These are phyloP conservation scores for Monilinia fructicola DNA, from an alignment of 2,329 filamentous ascomycete species.

Conservation along the genomic window DNA sequence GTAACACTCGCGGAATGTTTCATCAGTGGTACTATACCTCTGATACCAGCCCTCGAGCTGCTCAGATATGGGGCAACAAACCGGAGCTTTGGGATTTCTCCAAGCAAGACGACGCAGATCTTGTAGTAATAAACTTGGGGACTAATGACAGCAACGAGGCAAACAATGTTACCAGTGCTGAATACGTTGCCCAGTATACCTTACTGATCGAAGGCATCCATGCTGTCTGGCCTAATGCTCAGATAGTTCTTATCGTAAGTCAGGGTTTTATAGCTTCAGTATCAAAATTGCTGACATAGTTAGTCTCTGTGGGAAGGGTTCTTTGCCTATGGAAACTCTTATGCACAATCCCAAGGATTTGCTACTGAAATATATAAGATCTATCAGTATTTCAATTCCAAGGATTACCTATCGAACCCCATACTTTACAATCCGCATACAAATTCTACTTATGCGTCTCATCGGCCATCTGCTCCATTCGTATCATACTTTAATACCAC, in stretches of 20 bases:
- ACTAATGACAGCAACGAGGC: slow-evolving; percentile 48
- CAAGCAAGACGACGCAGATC: slow-evolving; percentile 45
- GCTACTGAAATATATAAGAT: slow-evolving; percentile 52
- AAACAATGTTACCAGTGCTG: slow-evolving; percentile 44
- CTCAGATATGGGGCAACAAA: slow-evolving; percentile 41
- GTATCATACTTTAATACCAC: slow-evolving; percentile 63
- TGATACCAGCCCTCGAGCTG: slow-evolving; percentile 46
- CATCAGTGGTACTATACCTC: slow-evolving; percentile 59
- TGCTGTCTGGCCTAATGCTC: slow-evolving; percentile 48
- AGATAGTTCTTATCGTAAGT: slow-evolving; percentile 48
- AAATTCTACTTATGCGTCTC: slow-evolving; percentile 42
- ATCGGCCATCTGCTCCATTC: slow-evolving; percentile 44
- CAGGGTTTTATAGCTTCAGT: slow-evolving; percentile 43
- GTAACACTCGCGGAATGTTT: slow-evolving; percentile 49
- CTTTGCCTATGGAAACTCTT: slow-evolving; percentile 51
- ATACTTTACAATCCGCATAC: slow-evolving; percentile 45
- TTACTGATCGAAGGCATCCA: slow-evolving; percentile 50
- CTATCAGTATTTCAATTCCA: slow-evolving; percentile 53
- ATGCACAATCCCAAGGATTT: slow-evolving; percentile 49
- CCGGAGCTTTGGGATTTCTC: slow-evolving; percentile 49
- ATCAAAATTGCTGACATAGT: slow-evolving; percentile 17
- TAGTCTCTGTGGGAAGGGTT: slow-evolving; percentile 58
- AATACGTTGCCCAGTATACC: slow-evolving; percentile 46
- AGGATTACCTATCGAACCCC: slow-evolving; percentile 45
- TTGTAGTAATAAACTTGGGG: slow-evolving; percentile 50